Conservation (phyloP, 192 early-diverging fungal genomes). For the Coemansia sp. region DNA sequence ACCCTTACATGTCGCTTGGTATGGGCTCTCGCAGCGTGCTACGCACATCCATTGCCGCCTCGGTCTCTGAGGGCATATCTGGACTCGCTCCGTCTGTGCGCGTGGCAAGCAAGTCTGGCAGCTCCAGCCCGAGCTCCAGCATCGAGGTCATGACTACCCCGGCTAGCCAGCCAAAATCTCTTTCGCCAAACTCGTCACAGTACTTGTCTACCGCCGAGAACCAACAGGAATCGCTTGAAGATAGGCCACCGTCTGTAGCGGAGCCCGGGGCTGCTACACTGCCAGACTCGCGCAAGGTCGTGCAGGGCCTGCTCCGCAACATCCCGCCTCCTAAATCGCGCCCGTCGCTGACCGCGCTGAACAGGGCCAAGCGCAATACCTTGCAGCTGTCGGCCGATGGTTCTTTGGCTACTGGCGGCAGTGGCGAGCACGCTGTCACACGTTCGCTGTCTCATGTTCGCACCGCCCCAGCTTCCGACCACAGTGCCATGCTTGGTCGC, state of each 20-base stretch:
- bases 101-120: background rate
- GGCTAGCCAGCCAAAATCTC: background rate
- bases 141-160: background rate
- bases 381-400: conserved; percentile 24
- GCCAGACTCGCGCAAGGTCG: conserved; percentile 49
- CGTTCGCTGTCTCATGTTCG: conserved; percentile 7
- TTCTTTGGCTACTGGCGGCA: background rate
- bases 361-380: conserved; percentile 50
- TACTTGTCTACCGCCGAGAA: background rate
- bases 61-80: conserved; percentile 21
- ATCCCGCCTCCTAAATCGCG: conserved; percentile 45
- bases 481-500: conserved; percentile 14
- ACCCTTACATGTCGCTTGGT: conserved; percentile 30
- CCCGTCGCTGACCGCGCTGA: conserved; percentile 41
- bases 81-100: conserved; percentile 5
- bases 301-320: conserved; percentile 45
- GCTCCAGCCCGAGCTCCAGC: background rate
- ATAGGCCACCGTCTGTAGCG: background rate
- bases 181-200: background rate
- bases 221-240: background rate
- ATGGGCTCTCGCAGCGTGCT: conserved; percentile 26
- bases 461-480: conserved; percentile 9
- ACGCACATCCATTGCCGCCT: conserved; percentile 42
- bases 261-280: background rate
- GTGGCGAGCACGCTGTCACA: conserved; percentile 6